Conservation (phyloP, 495 filamentous ascomycete species). For the Penicillium paxilli region DNA sequence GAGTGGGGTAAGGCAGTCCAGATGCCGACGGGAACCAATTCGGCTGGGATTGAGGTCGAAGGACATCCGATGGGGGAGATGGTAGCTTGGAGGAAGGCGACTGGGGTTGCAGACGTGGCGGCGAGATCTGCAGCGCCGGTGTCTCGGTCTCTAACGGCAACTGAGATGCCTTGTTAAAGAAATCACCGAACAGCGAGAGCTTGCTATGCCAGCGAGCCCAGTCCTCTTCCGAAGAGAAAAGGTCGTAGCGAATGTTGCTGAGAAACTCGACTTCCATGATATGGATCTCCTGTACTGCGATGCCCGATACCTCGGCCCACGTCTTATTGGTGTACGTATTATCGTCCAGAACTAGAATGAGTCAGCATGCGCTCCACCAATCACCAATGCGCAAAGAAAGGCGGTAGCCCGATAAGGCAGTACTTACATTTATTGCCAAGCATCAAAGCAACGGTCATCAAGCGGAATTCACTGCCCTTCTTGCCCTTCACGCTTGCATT, state of each 20-base stretch:
- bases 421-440: slow-evolving; percentile 92
- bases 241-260: slow-evolving; percentile 95
- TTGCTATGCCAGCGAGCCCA: slow-evolving; percentile 87
- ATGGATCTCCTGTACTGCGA: slow-evolving; percentile 93
- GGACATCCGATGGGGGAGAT: slow-evolving; percentile 48
- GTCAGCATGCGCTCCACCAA: slow-evolving; percentile 27
- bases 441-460: slow-evolving; percentile 97
- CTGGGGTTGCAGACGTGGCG: slow-evolving; percentile 30
- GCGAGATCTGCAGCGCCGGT: slow-evolving; percentile 34
- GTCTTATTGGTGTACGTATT: slow-evolving; percentile 99
- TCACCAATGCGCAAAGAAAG: background rate
- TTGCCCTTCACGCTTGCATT: slow-evolving; percentile 87
- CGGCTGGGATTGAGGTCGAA: slow-evolving; percentile 28
- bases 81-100: slow-evolving; percentile 50
- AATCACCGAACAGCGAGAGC: slow-evolving; percentile 74
- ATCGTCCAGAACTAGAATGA: slow-evolving; percentile 77
- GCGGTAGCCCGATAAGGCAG: slow-evolving; percentile 27
- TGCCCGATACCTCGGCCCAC: slow-evolving; percentile 97
- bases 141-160: slow-evolving; percentile 29
- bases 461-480: slow-evolving; percentile 90
- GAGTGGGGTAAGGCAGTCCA: slow-evolving; percentile 25
- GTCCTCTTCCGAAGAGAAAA: slow-evolving; percentile 77
- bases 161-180: slow-evolving; percentile 66
- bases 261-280: slow-evolving; percentile 99
- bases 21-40: slow-evolving; percentile 33